Conservation (phyloP, 2,329 filamentous ascomycete species). For the Exophiala aquamarina region DNA sequence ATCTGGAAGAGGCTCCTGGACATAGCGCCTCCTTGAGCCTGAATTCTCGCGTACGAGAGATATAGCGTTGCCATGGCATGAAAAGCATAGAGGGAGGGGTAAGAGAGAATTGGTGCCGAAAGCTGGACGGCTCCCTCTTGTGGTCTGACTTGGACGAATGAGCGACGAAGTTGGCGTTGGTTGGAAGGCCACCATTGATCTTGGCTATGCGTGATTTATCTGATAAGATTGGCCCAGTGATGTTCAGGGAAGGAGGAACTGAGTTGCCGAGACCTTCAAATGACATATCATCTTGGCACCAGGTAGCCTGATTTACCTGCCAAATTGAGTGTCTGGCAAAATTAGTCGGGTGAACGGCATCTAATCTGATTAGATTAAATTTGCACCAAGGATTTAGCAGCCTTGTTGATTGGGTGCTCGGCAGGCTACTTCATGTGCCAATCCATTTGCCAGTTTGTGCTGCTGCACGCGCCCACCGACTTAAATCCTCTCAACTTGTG, state of each 20-base stretch:
- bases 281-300: not conserved
- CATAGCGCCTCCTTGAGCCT: too few relatives aligned
- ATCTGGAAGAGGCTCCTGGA: too few relatives aligned
- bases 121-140: not conserved
- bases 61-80: too few relatives aligned
- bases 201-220: constrained; percentile 21
- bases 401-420: not conserved
- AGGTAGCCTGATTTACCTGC: too few relatives aligned
- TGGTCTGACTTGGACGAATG: constrained; percentile 4
- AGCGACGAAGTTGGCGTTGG: not conserved
- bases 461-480: too few relatives aligned
- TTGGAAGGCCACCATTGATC: constrained; percentile 3
- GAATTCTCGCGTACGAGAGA: too few relatives aligned
- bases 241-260: not conserved
- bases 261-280: not conserved
- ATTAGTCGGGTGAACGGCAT: not conserved
- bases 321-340: not conserved
- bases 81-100: too few relatives aligned
- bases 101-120: too few relatives aligned
- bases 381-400: not conserved
- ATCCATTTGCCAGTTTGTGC: too few relatives aligned
- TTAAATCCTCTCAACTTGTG: too few relatives aligned
- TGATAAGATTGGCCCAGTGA: constrained; percentile 19
- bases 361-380: constrained; percentile 9
- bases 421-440: too few relatives aligned